Evolutionary conservation across 352 stramenopile species (phyloP).

Genomic region (Globisporangium middletonii): DNA sequence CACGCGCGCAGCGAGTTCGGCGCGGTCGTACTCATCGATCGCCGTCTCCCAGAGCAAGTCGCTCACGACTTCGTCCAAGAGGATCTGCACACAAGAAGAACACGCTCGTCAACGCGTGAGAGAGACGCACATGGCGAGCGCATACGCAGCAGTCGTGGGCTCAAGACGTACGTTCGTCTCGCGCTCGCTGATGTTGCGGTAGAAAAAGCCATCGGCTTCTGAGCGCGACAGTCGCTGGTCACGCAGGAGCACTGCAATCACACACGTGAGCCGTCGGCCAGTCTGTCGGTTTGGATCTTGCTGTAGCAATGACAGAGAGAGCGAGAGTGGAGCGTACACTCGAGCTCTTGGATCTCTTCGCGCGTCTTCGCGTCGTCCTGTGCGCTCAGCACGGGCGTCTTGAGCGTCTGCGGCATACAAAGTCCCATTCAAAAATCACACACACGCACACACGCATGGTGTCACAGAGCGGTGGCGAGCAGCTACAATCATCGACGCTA

Average conservation of each 20-base stretch:
- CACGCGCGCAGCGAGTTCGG: constrained; percentile 34
- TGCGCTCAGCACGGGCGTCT: constrained; percentile 3
- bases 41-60: constrained; percentile 56
- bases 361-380: constrained; percentile 16
- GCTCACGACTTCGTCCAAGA: constrained; percentile 61
- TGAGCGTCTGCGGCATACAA: not conserved
- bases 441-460: not conserved
- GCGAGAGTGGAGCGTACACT: constrained; percentile 17
- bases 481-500: not conserved
- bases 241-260: constrained; percentile 26
- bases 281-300: no score
- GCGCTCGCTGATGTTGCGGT: constrained; percentile 31
- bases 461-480: no score
- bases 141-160: not conserved
- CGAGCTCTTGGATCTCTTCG: constrained; percentile 43
- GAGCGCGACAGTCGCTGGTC: constrained; percentile 31
- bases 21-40: constrained; percentile 48
- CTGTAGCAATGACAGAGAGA: no score
- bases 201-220: constrained; percentile 34
- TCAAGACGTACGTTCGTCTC: constrained; percentile 32
- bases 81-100: constrained; percentile 18
- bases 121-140: no score
- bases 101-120: no score
- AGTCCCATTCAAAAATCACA: not conserved
- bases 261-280: no score